Conservation (phyloP, 805 yeast species). For the Pichia deserticola region DNA sequence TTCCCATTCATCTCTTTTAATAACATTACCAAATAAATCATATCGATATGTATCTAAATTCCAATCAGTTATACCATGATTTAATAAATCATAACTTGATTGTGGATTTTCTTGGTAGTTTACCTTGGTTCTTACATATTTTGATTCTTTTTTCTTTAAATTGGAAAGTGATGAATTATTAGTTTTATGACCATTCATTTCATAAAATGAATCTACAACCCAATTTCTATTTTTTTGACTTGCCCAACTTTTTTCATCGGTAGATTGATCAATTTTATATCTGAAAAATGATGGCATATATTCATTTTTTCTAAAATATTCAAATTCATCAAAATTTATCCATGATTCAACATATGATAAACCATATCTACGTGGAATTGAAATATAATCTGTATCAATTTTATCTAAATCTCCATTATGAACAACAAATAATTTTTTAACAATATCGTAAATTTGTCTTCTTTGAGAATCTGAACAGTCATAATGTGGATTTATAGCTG, state of each 20-base stretch:
- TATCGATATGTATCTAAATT: neutral
- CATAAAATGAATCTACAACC: conserved; percentile 2
- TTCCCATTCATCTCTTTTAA: conserved; percentile 7
- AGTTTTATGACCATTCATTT: neutral
- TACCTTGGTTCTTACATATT: neutral
- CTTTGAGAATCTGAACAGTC: conserved; percentile 9
- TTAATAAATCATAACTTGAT: neutral
- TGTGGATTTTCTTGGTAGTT: neutral
- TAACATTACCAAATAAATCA: neutral
- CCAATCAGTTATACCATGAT: conserved; percentile 1
- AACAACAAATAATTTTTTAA: conserved; percentile 8
- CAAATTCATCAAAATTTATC: neutral
- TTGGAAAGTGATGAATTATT: neutral
- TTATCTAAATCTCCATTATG: conserved; percentile 8
- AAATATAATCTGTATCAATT: conserved; percentile 5
- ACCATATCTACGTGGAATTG: conserved; percentile 12
- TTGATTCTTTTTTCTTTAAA: neutral
- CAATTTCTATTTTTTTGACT: conserved; percentile 1
- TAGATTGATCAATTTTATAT: neutral
- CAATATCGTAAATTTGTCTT: conserved; percentile 8
- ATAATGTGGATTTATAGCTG: conserved; percentile 4
- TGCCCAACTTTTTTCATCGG: neutral
- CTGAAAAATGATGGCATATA: conserved; percentile 1
- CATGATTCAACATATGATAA: conserved; percentile 8
- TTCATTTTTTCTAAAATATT: neutral